Base-by-base conservation (phyloP, 116 monocot species). In the Zostera marina region DNA sequence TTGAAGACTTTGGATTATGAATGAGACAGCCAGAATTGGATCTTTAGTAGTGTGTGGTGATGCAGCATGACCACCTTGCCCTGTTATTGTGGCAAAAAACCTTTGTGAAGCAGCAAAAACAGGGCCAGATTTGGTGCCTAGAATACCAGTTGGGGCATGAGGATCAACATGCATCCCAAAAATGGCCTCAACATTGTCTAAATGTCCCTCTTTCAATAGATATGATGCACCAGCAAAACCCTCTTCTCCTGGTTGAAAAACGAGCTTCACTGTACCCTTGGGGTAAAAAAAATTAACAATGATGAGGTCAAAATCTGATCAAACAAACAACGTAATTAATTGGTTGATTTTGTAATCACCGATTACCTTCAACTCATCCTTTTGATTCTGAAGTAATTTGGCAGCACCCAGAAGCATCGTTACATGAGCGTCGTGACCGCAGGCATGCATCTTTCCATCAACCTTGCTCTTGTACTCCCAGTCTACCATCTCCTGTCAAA, bases 371-470 rank as follows among this genome's bases (percentile, higher is more conserved):
- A 92, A 58, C 43, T 83, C 42, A 47, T 75, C 63, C 67, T 86
- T 86, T 32, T 46, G 48, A 15, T 44, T 52, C 63, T 86, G 92
- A 72, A 92, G 87, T 68, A 92, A 65, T 26, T 65, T 80, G 49
- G 92, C 92, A 11, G 92, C 92, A 52, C 87, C 85, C 7, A 91
- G 79, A 9, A 91, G 79, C 91, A 91, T 91, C 42, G 91, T 73
- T 8, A 82, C 81, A 77, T 91, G 85, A 42, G 79, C 81, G 67
- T 91, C 91, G 77, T 91, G 91, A 8, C 91, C 91, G 68, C 82
- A 91, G 9, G 91, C 85, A 74, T 91, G 91, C 91, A 85, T 91
- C 74, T 85, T 91, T 1, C 85, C 85, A 66, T 46, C 67, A 20
- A 56, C 20, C 72, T 77, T 77, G 85, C 91, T 85, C 58, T 79